These are phyloP conservation scores for Gossypium longicalyx DNA, from an alignment of 345 rosid genomes.

Conservation along the genomic window DNA sequence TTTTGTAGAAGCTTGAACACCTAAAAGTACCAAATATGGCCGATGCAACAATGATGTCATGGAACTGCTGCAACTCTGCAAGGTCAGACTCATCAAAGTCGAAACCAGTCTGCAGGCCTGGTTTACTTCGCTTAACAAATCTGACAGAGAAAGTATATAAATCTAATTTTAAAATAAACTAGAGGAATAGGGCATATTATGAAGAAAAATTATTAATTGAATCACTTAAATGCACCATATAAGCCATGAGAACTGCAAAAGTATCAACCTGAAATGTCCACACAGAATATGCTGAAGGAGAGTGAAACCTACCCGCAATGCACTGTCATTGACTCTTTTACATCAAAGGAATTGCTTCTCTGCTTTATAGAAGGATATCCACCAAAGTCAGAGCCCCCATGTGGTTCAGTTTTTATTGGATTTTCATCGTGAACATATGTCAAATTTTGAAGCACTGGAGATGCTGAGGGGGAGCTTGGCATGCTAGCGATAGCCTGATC, in stretches of 20 bases:
- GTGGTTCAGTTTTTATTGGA: conserved; percentile 50
- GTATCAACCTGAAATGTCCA: not conserved
- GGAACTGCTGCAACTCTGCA: conserved; percentile 50
- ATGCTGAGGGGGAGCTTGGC: conserved; percentile 58
- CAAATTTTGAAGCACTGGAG: conserved; percentile 55
- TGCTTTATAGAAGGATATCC: conserved; percentile 79
- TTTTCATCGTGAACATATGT: conserved; percentile 51
- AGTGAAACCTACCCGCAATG: conserved; percentile 69
- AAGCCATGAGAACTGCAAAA: not conserved
- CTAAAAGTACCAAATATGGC: conserved; percentile 75
- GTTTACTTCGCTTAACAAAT: conserved; percentile 67
- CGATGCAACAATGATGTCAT: conserved; percentile 80
- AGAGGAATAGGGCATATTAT: conserved; percentile 10
- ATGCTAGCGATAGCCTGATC: conserved; percentile 67
- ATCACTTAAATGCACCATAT: not conserved
- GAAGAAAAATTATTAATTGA: not conserved
- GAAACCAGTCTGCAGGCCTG: conserved; percentile 70
- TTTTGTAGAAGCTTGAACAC: not conserved
- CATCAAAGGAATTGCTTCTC: conserved; percentile 58
- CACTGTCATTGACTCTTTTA: conserved; percentile 73
- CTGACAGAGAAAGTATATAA: conserved; percentile 31
- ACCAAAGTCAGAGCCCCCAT: conserved; percentile 83
- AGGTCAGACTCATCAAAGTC: conserved; percentile 76
- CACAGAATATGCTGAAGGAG: not conserved
- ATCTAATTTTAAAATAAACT: not conserved